Conservation (phyloP, 805 yeast genomes). For the Wickerhamiella kazuoi region DNA sequence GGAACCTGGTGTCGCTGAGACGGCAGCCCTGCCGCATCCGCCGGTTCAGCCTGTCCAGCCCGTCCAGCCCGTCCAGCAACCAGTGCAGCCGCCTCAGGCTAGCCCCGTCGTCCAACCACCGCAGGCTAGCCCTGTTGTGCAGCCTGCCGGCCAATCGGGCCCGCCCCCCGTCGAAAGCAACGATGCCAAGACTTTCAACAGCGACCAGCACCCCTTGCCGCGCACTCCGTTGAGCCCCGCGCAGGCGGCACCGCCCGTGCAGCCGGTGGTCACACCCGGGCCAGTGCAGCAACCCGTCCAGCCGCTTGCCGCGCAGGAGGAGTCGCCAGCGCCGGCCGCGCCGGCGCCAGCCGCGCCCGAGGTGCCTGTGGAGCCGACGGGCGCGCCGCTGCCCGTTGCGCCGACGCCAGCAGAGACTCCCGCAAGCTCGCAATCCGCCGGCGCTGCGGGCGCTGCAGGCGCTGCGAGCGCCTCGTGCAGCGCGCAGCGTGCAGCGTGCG, state of each 20-base stretch:
- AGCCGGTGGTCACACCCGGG: slow-evolving; percentile 1
- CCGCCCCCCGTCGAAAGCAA: slow-evolving; percentile 6
- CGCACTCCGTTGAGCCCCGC: neutral
- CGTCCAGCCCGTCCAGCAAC: slow-evolving; percentile 9
- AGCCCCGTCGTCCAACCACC: slow-evolving; percentile 17
- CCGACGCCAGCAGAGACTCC: neutral
- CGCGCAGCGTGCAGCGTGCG: no score
- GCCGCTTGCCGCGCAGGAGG: no score
- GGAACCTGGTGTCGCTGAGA: neutral
- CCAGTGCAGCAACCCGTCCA: slow-evolving; percentile 1
- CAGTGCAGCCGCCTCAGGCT: slow-evolving; percentile 4
- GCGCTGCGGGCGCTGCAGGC: no score
- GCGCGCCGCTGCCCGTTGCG: slow-evolving; percentile 1
- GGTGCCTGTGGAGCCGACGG: neutral
- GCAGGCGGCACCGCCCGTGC: slow-evolving; percentile 3
- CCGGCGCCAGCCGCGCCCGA: neutral
- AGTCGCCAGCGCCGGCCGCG: no score
- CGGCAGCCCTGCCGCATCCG: slow-evolving; percentile 9
- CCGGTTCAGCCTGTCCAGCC: slow-evolving; percentile 10
- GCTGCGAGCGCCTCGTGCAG: no score
- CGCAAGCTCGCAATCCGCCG: no score
- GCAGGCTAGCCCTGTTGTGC: slow-evolving; percentile 12
- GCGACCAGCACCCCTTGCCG: neutral
- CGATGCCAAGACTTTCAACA: neutral
- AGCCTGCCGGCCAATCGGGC: slow-evolving; percentile 7